Conservation (phyloP, 139 green algal genomes). For the Trebouxia sp. region DNA sequence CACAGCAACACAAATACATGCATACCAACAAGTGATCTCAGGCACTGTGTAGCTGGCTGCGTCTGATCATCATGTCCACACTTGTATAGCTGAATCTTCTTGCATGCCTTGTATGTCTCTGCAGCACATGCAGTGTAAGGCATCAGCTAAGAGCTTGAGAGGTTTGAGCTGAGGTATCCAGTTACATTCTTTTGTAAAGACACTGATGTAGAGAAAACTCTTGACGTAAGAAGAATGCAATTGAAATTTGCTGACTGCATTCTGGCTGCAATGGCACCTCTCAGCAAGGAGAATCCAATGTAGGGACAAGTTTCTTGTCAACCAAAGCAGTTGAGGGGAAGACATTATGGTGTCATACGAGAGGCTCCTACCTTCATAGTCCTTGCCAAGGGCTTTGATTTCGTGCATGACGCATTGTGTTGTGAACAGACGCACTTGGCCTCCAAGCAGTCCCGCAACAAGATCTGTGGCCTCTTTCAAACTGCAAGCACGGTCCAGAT, state of each 20-base stretch:
- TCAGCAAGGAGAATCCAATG: too few relatives aligned
- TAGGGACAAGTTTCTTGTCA: too few relatives aligned
- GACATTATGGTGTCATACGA: too few relatives aligned
- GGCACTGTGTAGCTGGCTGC: constrained; percentile 19
- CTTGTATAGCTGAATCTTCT: constrained; percentile 9
- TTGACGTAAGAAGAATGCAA: too few relatives aligned
- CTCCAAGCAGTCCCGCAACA: constrained; percentile 11
- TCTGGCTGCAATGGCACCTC: too few relatives aligned
- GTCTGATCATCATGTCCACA: constrained; percentile 26
- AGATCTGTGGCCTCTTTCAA: constrained; percentile 4
- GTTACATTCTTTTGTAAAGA: too few relatives aligned
- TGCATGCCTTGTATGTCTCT: constrained; percentile 14
- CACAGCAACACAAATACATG: too few relatives aligned
- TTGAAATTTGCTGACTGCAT: too few relatives aligned
- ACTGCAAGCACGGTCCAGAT: not conserved
- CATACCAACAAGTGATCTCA: constrained; percentile 16
- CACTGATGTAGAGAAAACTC: too few relatives aligned
- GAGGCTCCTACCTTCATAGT: constrained; percentile 30
- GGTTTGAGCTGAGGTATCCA: not conserved
- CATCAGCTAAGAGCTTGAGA: not conserved
- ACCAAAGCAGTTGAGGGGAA: too few relatives aligned
- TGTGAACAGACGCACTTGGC: constrained; percentile 17
- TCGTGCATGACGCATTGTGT: constrained; percentile 24
- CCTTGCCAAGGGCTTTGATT: constrained; percentile 12
- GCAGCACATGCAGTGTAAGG: not conserved